Percentiles rank a stretch among this genome's conserved stretches.
These are phyloP conservation scores for Trichomonas gallinae DNA, from an alignment of 208 protist species.

Conservation along the genomic window DNA sequence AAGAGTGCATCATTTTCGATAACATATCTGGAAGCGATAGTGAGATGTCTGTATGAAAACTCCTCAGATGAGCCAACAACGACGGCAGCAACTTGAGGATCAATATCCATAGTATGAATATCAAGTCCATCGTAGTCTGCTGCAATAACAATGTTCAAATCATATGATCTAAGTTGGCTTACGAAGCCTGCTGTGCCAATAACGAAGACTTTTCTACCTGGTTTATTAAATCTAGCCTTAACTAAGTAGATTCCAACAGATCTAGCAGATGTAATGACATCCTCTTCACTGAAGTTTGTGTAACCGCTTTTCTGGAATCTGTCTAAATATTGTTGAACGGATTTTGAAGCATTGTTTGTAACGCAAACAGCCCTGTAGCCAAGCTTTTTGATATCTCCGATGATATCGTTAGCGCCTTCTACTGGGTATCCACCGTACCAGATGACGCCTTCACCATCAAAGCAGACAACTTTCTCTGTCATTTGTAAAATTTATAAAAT, in stretches of 20 bases:
- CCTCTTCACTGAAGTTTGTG: neutral
- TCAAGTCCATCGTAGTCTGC: neutral
- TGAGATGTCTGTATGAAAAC: neutral
- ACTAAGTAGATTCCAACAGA: neutral
- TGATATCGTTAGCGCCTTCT: neutral
- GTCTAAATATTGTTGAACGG: neutral
- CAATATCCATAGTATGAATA: neutral
- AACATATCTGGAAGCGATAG: neutral
- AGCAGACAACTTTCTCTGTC: neutral
- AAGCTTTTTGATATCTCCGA: neutral
- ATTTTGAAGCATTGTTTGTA: neutral
- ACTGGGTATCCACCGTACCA: neutral
- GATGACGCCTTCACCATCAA: neutral
- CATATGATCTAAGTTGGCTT: neutral
- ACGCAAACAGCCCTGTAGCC: neutral
- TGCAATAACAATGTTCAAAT: neutral
- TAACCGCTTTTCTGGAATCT: neutral
- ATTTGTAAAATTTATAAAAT: neutral
- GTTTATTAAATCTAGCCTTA: neutral
- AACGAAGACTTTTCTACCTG: neutral
- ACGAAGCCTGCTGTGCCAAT: neutral
- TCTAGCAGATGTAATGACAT: neutral
- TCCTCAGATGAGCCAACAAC: neutral
- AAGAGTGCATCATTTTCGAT: constrained; percentile 1
- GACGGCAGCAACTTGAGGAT: neutral